Percentiles rank a stretch among this genome's conserved stretches.
These are phyloP conservation scores for Setaria viridis DNA, from an alignment of 202 grass and related monocot genomes.

Conservation along the genomic window DNA sequence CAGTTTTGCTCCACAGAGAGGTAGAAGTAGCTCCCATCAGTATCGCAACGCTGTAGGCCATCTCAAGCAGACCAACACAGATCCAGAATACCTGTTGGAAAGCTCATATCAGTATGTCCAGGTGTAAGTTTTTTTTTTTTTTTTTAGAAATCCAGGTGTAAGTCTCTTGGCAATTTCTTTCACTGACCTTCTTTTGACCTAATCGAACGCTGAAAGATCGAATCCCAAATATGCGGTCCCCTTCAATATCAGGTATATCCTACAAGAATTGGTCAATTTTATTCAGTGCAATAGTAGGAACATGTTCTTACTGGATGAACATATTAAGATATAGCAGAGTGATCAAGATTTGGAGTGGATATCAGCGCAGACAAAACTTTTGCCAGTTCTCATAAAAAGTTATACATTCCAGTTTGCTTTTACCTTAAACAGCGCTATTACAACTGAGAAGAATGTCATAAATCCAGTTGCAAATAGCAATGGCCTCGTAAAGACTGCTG, in stretches of 20 bases:
- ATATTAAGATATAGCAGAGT: not conserved
- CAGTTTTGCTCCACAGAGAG: constrained; percentile 79
- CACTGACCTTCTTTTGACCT: constrained; percentile 78
- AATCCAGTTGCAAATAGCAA: constrained; percentile 94
- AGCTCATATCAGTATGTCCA: constrained; percentile 43
- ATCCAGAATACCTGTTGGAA: constrained; percentile 90
- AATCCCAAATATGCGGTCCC: constrained; percentile 91
- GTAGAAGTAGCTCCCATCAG: constrained; percentile 77
- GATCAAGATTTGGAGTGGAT: not conserved
- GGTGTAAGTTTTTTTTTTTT: not conserved
- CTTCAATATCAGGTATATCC: constrained; percentile 99
- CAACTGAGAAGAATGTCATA: constrained; percentile 99
- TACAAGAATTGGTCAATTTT: constrained; percentile 34
- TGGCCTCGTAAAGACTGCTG: constrained; percentile 66
- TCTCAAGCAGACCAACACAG: constrained; percentile 84
- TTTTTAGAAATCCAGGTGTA: not conserved
- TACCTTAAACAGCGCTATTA: constrained; percentile 99
- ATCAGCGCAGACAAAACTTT: not conserved
- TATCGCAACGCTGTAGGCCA: constrained; percentile 80
- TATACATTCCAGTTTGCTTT: not conserved
- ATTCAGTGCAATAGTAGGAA: constrained; percentile 12
- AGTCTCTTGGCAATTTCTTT: constrained; percentile 26
- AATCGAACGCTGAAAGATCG: constrained; percentile 84
- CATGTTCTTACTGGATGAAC: not conserved
- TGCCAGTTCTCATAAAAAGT: not conserved